phyloP scores from a whole-genome alignment of 192 early-diverging fungal species.

The Podila clonocystis region DNA sequence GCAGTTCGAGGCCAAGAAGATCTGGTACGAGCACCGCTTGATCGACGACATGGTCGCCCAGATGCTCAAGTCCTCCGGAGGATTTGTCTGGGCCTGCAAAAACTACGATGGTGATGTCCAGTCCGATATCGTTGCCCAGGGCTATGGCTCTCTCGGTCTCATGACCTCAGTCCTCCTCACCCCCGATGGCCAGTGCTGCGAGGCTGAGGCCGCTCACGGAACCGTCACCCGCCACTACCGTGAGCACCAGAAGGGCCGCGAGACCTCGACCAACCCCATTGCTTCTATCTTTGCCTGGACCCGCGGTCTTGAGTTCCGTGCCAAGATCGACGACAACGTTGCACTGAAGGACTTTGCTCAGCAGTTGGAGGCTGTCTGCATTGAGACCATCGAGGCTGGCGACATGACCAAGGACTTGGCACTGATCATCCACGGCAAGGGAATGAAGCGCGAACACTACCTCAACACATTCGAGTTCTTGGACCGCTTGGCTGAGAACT shows the following conservation, averaged over 20 bases:
- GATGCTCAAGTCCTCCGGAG: slow-evolving; percentile 93
- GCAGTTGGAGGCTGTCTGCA: slow-evolving; percentile 88
- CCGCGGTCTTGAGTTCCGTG: slow-evolving; percentile 94
- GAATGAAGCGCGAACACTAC: slow-evolving; percentile 84
- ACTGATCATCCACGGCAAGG: slow-evolving; percentile 92
- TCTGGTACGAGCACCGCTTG: slow-evolving; percentile 99
- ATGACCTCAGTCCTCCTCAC: slow-evolving; percentile 98
- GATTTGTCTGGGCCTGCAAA: slow-evolving; percentile 94
- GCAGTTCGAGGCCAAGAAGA: slow-evolving; percentile 82
- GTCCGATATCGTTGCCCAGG: slow-evolving; percentile 96
- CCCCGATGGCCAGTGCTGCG: slow-evolving; percentile 91
- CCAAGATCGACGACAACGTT: slow-evolving; percentile 90
- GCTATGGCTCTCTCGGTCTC: slow-evolving; percentile 92
- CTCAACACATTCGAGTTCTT: slow-evolving; percentile 93
- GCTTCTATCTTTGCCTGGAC: slow-evolving; percentile 98
- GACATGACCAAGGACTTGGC: slow-evolving; percentile 99
- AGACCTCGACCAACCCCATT: slow-evolving; percentile 97
- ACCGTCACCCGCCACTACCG: slow-evolving; percentile 96
- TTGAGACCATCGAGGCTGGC: slow-evolving; percentile 85
- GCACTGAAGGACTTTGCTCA: slow-evolving; percentile 78
- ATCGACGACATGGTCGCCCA: slow-evolving; percentile 99
- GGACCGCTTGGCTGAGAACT: slow-evolving; percentile 79
- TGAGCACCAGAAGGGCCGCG: slow-evolving; percentile 97
- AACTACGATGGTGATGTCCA: slow-evolving; percentile 99
- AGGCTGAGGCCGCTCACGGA: slow-evolving; percentile 98